Base-by-base conservation (phyloP, 371 early-diverging fungal genomes). In the Mucor irregularis region DNA sequence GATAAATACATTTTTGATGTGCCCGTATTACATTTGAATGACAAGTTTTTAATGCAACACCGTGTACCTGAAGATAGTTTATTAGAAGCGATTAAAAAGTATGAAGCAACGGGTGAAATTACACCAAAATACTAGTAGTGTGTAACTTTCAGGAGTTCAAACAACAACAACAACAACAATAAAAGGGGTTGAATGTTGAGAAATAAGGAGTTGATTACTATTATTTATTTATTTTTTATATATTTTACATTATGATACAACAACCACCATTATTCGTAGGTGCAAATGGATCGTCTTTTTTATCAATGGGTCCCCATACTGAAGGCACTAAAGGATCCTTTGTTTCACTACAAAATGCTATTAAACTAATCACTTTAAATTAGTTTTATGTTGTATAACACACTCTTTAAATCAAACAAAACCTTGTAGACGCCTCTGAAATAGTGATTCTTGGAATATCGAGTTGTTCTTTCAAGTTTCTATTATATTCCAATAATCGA, bases 401-500 rank as follows among this genome's bases (percentile, higher is more conserved):
- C 63, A 84, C n/a, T 31, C 17, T 19, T 39, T 31, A 14, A 4
- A 30, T 4, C 5, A 17, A 21, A 10, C 38, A 21, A 26, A 24
- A 66, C 67, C 62, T 42, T 51, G 53, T 54, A 19, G 62, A 58
- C 16, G 94, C 93, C 65, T 91, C 89, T 39, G 90, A 90, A 9
- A 93, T 89, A 21, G 88, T 76, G 28, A 92, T 79, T 30, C 94
- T 82, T 7, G 86, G 85, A 55, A 90, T 76, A 50, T 94, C 93
- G 35, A 94, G 80, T 59, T 89, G 90, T 54, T 90, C 87, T 53
- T 80, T 76, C 44, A 94, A 69, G 5, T 89, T 83, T 68, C 76
- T 76, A 66, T 88, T 94, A 64, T 86, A 80, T 62, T 93, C 90
- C 60, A 83, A 40, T 35, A 94, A 74, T 55, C 88, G 80, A 50